Conservation (phyloP, 2,329 filamentous ascomycete genomes). For the Drechslerella dactyloides region DNA sequence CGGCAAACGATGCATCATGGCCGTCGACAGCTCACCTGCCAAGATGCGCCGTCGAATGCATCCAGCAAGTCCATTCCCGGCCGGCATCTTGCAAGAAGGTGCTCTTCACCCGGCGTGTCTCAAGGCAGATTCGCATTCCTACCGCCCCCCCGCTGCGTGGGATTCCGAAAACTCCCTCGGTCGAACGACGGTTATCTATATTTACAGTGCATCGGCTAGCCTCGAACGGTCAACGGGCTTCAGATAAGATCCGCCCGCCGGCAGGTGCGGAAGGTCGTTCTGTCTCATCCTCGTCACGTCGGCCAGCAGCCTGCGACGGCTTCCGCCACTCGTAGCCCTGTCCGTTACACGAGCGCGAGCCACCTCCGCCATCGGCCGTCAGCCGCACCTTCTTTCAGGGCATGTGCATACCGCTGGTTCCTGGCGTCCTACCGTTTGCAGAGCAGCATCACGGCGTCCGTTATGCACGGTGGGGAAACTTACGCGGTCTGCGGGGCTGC, state of each 20-base stretch:
- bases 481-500: no score
- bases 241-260: conserved; percentile 1
- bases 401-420: background rate
- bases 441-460: no score
- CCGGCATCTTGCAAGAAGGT: conserved; percentile 10
- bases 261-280: background rate
- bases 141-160: no score
- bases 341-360: background rate
- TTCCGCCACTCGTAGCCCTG: background rate
- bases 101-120: background rate
- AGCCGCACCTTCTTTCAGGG: background rate
- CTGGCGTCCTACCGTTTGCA: no score
- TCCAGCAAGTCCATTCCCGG: background rate
- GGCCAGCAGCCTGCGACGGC: background rate
- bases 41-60: background rate
- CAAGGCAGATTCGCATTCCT: background rate
- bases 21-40: conserved; percentile 11
- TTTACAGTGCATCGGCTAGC: background rate
- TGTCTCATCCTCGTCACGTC: background rate
- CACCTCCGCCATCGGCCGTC: background rate
- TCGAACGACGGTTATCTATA: conserved; percentile 20
- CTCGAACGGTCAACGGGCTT: background rate
- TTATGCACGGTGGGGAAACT: no score
- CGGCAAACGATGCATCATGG: conserved; percentile 32
- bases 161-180: conserved; percentile 3